Conservation (phyloP, 331 rosid genomes). For the Pyrus hybrid region DNA sequence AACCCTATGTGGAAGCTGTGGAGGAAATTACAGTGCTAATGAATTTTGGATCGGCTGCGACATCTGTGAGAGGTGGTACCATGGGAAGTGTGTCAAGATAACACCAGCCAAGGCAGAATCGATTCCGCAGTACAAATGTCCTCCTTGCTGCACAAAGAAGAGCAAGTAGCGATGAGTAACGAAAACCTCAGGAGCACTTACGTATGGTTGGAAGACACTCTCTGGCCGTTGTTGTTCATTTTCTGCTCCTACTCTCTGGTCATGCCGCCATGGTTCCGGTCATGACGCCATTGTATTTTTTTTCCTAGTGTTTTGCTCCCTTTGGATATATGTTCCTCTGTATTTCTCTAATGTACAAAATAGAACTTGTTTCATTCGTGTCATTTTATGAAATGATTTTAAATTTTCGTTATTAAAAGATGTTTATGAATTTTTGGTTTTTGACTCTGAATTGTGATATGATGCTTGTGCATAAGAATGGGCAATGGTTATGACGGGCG, state of each 20-base stretch:
- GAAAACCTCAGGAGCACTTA: not conserved
- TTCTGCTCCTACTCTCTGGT: not conserved
- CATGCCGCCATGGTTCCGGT: not conserved
- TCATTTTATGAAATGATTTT: not conserved
- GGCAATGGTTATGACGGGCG: too few species aligned
- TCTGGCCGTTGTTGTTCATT: not conserved
- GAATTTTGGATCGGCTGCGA: constrained; percentile 65
- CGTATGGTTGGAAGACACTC: not conserved
- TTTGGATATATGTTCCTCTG: not conserved
- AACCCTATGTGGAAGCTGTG: constrained; percentile 62
- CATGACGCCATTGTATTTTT: not conserved
- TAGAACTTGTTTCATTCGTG: not conserved
- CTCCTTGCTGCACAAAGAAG: constrained; percentile 43
- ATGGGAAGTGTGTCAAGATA: constrained; percentile 57
- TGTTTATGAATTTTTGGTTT: not conserved
- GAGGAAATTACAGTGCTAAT: constrained; percentile 39
- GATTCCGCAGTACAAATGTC: constrained; percentile 47
- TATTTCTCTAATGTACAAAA: not conserved
- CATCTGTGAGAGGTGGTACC: constrained; percentile 59
- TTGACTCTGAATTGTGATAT: not conserved
- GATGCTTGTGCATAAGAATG: not conserved
- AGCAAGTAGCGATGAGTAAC: constrained; percentile 23
- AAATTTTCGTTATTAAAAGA: not conserved
- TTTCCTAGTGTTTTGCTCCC: not conserved
- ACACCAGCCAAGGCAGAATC: constrained; percentile 50